Evolutionary conservation across 1,284 basidiomycete species (phyloP).

Genomic region (Nidula niveotomentosa): DNA sequence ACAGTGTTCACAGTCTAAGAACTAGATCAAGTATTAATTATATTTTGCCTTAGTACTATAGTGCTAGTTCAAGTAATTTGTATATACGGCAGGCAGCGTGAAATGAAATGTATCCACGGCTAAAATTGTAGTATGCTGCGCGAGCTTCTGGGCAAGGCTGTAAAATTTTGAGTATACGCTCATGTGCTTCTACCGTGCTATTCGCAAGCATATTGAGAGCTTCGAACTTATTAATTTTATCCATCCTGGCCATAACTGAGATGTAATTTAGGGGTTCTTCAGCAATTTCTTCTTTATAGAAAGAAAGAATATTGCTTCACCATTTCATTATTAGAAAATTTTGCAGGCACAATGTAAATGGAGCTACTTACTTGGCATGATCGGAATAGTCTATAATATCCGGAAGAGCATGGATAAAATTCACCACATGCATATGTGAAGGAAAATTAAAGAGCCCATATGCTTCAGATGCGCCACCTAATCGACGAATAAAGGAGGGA

Average conservation of each 20-base stretch:
- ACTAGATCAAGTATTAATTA: not conserved
- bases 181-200: constrained; percentile 9
- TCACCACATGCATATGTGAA: constrained; percentile 16
- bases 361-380: constrained; percentile 24
- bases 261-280: constrained; percentile 31
- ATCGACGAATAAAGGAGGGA: constrained; percentile 22
- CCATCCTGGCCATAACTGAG: constrained; percentile 21
- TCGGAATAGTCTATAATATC: constrained; percentile 26
- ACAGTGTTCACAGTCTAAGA: not conserved
- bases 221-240: constrained; percentile 19
- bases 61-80: not conserved
- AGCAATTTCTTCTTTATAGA: constrained; percentile 18
- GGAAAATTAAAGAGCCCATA: constrained; percentile 28
- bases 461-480: constrained; percentile 25
- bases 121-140: constrained; percentile 7
- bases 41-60: not conserved
- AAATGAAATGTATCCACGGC: not conserved
- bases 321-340: not conserved
- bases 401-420: constrained; percentile 30
- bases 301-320: constrained; percentile 25
- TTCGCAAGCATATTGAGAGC: constrained; percentile 18
- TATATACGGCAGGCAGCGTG: not conserved
- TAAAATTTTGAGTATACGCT: constrained; percentile 9
- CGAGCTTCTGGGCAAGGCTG: constrained; percentile 10
- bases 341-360: not conserved